Percentiles rank a stretch among this genome's conserved stretches.
Evolutionary conservation across 768 basidiomycete genomes (phyloP).

Genomic region (Podaxis pistillaris): DNA sequence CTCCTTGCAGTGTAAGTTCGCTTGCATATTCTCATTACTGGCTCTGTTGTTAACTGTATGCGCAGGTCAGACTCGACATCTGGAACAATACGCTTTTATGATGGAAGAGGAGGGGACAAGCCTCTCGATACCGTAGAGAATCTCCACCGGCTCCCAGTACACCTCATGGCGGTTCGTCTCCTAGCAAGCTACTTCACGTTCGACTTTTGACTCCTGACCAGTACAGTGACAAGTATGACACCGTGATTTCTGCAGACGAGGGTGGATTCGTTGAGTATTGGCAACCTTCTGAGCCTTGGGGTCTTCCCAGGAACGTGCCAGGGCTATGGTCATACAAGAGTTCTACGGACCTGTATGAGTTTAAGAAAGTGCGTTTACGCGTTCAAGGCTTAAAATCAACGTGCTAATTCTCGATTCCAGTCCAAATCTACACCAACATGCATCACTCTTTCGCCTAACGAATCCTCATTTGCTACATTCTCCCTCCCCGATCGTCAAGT

Average conservation of each 20-base stretch:
- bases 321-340: conserved; percentile 91
- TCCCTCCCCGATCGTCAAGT: conserved; percentile 93
- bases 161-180: conserved; percentile 78
- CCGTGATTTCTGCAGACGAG: conserved; percentile 92
- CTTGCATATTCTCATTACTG: not conserved
- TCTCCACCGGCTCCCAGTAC: conserved; percentile 87
- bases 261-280: conserved; percentile 96
- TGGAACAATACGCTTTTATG: conserved; percentile 83
- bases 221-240: conserved; percentile 91
- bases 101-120: conserved; percentile 81
- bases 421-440: conserved; percentile 91
- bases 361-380: conserved; percentile 76
- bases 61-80: conserved; percentile 74
- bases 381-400: not conserved
- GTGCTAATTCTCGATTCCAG: conserved; percentile 36
- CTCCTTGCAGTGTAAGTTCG: conserved; percentile 78
- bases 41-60: conserved; percentile 18
- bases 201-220: conserved; percentile 27
- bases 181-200: not conserved
- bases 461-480: conserved; percentile 88
- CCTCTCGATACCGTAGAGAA: conserved; percentile 75
- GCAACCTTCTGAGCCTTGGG: conserved; percentile 89
- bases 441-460: conserved; percentile 87
- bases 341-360: conserved; percentile 93
- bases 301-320: conserved; percentile 70